These are phyloP conservation scores for Speleostelium caveatum DNA, from an alignment of 78 protist genomes.

Conservation along the genomic window DNA sequence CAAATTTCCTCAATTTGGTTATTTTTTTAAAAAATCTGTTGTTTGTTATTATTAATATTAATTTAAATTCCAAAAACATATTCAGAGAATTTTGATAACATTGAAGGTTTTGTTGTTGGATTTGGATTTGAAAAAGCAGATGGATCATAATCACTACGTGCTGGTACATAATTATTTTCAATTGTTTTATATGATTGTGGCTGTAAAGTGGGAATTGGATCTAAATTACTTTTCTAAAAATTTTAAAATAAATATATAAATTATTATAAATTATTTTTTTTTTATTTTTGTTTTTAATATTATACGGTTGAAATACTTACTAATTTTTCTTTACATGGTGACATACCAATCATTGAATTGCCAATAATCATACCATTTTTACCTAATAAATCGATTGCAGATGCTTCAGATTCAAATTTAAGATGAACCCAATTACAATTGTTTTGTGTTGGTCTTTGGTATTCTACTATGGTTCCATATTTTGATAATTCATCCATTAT, in stretches of 20 bases:
- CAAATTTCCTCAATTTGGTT: no score
- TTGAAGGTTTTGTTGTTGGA: constrained; percentile 20
- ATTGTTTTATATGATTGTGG: constrained; percentile 14
- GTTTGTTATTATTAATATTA: background rate
- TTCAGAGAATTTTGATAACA: constrained; percentile 46
- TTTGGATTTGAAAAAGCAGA: background rate
- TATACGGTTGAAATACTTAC: background rate
- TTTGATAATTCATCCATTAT: constrained; percentile 43
- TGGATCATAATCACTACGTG: constrained; percentile 30
- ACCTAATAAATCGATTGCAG: constrained; percentile 22
- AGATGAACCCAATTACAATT: constrained; percentile 39
- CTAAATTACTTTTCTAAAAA: background rate
- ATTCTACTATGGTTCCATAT: constrained; percentile 28
- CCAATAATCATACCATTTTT: constrained; percentile 33
- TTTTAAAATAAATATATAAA: background rate
- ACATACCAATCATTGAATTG: constrained; percentile 66
- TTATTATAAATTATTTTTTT: background rate
- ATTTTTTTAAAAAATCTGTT: no score
- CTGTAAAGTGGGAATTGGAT: constrained; percentile 11
- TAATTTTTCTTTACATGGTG: constrained; percentile 41
- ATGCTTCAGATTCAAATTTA: constrained; percentile 36
- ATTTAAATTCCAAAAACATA: constrained; percentile 55
- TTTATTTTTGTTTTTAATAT: background rate
- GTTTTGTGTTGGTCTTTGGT: constrained; percentile 19
- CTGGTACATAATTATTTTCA: constrained; percentile 33